Evolutionary conservation across 805 yeast genomes (phyloP), one percentile per base, ranked within the genome.

Genomic region (Lipomyces starkeyi): DNA sequence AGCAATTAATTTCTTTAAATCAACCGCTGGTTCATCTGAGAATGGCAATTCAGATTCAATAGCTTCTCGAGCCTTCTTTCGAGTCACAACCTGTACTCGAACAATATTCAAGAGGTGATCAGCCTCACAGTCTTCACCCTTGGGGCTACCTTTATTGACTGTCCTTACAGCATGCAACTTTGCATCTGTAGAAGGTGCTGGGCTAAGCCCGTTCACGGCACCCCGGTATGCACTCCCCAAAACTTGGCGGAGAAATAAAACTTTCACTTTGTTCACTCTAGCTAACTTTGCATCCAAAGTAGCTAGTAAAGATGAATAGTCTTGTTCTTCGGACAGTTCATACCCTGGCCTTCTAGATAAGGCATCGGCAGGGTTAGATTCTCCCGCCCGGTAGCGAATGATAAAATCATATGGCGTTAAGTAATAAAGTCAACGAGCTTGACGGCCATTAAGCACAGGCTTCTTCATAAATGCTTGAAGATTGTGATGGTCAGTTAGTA

Each of bases 331-430:
- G 7, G 14, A 13, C 47, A 2, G 47, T n/a, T 14, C 17, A 3
- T 11, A 37, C 3, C 4, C 11, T 1, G 11, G 7, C 14, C n/a
- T 37, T 14, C 47, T 11, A 13, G 47, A 37, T 20, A 68, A 62
- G 6, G 72, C 69, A 58, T 71, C 73, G 22, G 74, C 74, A 14
- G 63, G 74, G 54, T 68, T 71, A 9, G 32, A 17, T 5, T n/a
- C 14, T 8, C 73, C 72, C 9, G 17, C n/a, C 11, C 52, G n/a
- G 32, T 67, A 59, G 9, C 52, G n/a, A 37, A 71, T 54, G 5
- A 58, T n/a, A 53, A 62, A 70, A 53, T 69, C 68, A 32, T 49
- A 70, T 40, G 70, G 68, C 8, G 70, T 70, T 9, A 69, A 22
- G 34, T 43, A 20, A 29, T 66, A 64, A 2, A 58, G 35, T 70